A percentile compares a stretch with the other conserved stretches of the same genome.
Evolutionary conservation across 176 grass and related monocot genomes (phyloP).

Genomic region (Paspalum vaginatum): DNA sequence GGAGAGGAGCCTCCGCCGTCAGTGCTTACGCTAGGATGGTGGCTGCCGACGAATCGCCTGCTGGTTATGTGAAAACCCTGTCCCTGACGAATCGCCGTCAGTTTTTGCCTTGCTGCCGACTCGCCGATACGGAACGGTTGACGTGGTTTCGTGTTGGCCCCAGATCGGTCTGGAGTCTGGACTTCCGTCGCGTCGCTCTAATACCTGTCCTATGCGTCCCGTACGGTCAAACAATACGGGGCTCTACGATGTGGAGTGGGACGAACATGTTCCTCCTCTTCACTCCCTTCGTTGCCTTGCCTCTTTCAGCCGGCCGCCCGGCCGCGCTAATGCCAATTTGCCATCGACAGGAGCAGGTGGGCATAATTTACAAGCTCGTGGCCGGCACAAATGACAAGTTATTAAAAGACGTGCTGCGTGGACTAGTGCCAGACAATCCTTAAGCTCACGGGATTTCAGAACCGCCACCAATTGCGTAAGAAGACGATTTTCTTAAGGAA

Average conservation of each 20-base stretch:
- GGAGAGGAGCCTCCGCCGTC: neutral
- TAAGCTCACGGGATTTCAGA: no score
- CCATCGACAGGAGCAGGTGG: neutral
- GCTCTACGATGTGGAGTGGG: neutral
- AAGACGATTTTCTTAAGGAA: no score
- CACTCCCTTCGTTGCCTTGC: neutral
- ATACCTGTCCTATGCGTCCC: no score
- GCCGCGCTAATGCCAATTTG: no score
- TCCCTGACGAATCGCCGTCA: no score
- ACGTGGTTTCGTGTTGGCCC: neutral
- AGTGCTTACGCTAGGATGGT: constrained; percentile 22
- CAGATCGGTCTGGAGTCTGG: neutral
- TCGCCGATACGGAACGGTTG: neutral
- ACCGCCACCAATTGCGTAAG: no score
- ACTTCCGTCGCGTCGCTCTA: no score
- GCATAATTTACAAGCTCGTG: neutral
- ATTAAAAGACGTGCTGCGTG: no score
- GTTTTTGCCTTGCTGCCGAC: neutral
- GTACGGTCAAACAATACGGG: no score
- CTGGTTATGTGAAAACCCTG: no score
- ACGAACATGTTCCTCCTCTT: neutral
- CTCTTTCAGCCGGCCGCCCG: neutral
- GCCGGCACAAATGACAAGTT: neutral
- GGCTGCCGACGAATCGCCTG: neutral
- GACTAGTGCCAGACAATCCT: no score